These are phyloP conservation scores for Alectoria sarmentosa DNA, from an alignment of 495 filamentous ascomycete genomes.

Conservation along the genomic window DNA sequence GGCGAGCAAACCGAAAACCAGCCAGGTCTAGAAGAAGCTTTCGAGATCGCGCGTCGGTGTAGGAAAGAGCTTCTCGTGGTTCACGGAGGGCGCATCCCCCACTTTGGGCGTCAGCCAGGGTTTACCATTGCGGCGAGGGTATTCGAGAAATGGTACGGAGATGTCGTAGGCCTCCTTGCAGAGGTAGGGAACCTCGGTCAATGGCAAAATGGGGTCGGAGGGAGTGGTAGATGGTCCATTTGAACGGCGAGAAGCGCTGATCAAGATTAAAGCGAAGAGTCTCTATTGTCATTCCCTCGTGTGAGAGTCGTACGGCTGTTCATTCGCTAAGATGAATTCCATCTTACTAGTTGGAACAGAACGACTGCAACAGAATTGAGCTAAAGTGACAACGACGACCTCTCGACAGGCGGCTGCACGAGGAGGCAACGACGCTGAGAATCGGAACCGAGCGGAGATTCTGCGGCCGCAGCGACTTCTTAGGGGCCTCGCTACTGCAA, in stretches of 20 bases:
- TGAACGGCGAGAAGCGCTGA: background rate
- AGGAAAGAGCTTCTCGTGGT: background rate
- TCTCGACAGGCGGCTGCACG: no score
- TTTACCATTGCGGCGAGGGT: constrained; percentile 4
- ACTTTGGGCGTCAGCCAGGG: constrained; percentile 2
- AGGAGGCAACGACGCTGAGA: no score
- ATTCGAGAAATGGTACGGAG: constrained; percentile 13
- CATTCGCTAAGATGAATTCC: no score
- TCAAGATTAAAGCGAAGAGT: no score
- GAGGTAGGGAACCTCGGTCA: constrained; percentile 8
- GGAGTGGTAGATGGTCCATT: constrained; percentile 17
- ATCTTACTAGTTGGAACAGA: no score
- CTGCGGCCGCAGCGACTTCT: background rate
- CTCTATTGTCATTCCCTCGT: no score
- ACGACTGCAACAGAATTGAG: no score
- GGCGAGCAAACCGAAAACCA: constrained; percentile 11
- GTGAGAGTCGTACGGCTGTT: no score
- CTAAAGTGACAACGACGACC: no score
- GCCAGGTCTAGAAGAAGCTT: constrained; percentile 13
- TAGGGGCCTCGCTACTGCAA: background rate
- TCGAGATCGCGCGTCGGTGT: constrained; percentile 1
- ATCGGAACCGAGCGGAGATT: background rate
- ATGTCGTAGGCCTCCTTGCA: constrained; percentile 11
- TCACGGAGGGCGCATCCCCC: background rate
- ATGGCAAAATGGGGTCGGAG: constrained; percentile 6